Conservation (phyloP, 164 flowering plant species). For the Berberis thunbergii region DNA sequence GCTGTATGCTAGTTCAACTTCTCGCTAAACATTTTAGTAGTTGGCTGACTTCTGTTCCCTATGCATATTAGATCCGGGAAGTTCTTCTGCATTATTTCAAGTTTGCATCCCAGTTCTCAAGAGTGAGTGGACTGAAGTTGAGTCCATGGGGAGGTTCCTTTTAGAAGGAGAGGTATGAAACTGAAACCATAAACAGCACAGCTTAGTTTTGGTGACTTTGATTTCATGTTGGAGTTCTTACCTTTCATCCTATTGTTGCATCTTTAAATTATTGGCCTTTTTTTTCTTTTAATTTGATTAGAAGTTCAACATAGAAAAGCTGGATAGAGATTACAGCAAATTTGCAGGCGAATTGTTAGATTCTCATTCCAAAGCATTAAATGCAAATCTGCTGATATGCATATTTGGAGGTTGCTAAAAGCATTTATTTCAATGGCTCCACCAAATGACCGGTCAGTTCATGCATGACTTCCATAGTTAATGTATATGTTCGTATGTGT, state of each 20-base stretch:
- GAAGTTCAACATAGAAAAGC: constrained; percentile 40
- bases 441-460: not conserved
- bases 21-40: not conserved
- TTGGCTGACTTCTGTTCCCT: constrained; percentile 5
- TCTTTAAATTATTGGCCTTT: not conserved
- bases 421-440: constrained; percentile 24
- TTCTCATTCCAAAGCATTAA: constrained; percentile 26
- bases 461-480: no score
- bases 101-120: constrained; percentile 45
- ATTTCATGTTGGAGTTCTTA: not conserved
- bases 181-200: not conserved
- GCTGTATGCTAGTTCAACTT: not conserved
- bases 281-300: constrained; percentile 1
- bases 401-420: constrained; percentile 56
- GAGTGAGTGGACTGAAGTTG: constrained; percentile 40
- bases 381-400: constrained; percentile 40
- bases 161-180: constrained; percentile 37
- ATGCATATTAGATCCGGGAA: constrained; percentile 19
- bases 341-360: constrained; percentile 35
- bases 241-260: not conserved
- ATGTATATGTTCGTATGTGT: constrained; percentile 27
- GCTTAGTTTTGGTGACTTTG: not conserved
- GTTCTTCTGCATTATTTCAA: constrained; percentile 30
- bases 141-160: constrained; percentile 17
- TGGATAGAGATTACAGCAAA: constrained; percentile 28